These are phyloP conservation scores for Streptanthus diversifolius DNA, from an alignment of 345 rosid genomes.

Conservation along the genomic window DNA sequence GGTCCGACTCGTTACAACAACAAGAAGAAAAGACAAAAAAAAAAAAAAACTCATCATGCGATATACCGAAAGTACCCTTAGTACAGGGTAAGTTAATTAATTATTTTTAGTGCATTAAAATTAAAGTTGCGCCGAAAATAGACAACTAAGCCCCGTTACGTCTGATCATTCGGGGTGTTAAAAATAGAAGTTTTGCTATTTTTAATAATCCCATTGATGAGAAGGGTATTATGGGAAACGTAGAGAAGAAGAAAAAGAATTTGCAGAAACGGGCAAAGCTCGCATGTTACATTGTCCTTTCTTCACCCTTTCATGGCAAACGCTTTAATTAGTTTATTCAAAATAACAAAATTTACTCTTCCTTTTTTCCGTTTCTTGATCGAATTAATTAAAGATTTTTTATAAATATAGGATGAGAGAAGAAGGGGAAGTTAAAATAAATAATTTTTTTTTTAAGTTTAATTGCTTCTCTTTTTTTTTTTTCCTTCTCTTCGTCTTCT, in stretches of 20 bases:
- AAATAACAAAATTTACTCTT: slow-evolving; percentile 25
- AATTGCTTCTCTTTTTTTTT: background rate
- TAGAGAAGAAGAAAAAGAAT: background rate
- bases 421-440: background rate
- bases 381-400: background rate
- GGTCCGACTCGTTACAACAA: slow-evolving; percentile 28
- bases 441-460: background rate
- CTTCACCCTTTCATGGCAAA: slow-evolving; percentile 40
- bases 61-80: background rate
- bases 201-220: slow-evolving; percentile 5
- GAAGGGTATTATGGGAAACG: slow-evolving; percentile 42
- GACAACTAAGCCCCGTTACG: slow-evolving; percentile 12
- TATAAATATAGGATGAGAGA: slow-evolving; percentile 21
- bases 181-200: slow-evolving; percentile 26
- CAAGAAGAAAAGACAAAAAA: background rate
- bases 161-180: slow-evolving; percentile 17
- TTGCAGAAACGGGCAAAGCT: slow-evolving; percentile 59
- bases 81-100: background rate
- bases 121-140: slow-evolving; percentile 15
- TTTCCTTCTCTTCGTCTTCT: background rate
- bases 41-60: background rate
- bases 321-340: slow-evolving; percentile 45
- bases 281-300: slow-evolving; percentile 73
- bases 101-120: background rate
- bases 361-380: slow-evolving; percentile 31